phyloP scores from a whole-genome alignment of 441 rosid genomes.

The Adansonia madagascariensis region DNA sequence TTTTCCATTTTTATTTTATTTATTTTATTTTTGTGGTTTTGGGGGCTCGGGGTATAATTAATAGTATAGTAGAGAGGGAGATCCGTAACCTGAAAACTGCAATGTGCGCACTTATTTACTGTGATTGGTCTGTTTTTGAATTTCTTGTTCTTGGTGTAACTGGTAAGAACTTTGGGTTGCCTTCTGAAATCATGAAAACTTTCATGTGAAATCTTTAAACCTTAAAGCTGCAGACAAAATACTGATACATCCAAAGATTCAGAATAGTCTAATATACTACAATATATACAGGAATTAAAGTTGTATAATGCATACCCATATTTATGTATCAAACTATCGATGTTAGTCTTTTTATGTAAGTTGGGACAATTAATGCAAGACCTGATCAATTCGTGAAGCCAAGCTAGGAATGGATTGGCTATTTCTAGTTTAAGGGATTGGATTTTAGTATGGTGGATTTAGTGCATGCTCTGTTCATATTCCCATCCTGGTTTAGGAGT shows the following conservation, averaged over 20 bases:
- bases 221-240: background rate
- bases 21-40: constrained; percentile 18
- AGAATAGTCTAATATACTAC: background rate
- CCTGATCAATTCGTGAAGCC: background rate
- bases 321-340: background rate
- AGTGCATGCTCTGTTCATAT: too few relatives aligned
- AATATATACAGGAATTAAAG: too few relatives aligned
- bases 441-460: too few relatives aligned
- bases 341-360: too few relatives aligned
- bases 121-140: background rate
- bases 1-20: background rate
- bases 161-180: background rate
- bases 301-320: too few relatives aligned
- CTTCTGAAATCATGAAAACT: background rate
- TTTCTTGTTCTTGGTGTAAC: too few relatives aligned
- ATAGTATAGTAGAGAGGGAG: constrained; percentile 41
- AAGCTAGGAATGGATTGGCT: background rate
- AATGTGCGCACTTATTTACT: constrained; percentile 29
- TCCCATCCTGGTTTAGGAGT: too few relatives aligned
- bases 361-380: constrained; percentile 8
- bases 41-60: constrained; percentile 26
- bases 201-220: background rate
- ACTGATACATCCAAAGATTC: background rate
- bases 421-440: background rate
- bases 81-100: constrained; percentile 32